Evolutionary conservation across 2,329 filamentous ascomycete genomes (phyloP).

Genomic region (Macroventuria anomochaeta): DNA sequence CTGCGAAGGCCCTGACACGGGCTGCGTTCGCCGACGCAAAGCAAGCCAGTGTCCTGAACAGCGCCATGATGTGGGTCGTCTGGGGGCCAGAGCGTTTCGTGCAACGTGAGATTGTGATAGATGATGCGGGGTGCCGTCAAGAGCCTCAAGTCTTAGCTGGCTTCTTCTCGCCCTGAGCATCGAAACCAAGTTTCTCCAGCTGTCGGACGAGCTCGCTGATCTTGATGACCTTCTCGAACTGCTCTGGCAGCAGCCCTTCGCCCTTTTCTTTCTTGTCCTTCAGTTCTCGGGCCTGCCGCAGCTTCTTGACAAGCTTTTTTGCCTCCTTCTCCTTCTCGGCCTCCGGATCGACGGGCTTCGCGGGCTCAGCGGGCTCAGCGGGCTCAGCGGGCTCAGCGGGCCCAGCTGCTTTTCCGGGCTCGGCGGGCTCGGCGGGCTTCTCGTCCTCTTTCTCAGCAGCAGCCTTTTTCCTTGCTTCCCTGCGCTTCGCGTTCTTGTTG

Average conservation of each 20-base stretch:
- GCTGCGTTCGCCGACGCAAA: neutral
- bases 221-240: slow-evolving; percentile 96
- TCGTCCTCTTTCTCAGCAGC: slow-evolving; percentile 50
- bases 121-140: neutral
- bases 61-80: neutral
- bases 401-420: slow-evolving; percentile 21
- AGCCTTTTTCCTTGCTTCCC: slow-evolving; percentile 69
- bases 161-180: slow-evolving; percentile 74
- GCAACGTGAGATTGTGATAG: neutral
- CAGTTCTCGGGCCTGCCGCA: slow-evolving; percentile 90
- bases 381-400: slow-evolving; percentile 28
- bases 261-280: slow-evolving; percentile 90
- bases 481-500: slow-evolving; percentile 87
- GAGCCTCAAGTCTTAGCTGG: slow-evolving; percentile 48
- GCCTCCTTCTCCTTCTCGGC: slow-evolving; percentile 91
- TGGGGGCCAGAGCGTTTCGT: neutral
- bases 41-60: neutral
- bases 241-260: slow-evolving; percentile 83
- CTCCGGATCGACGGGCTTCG: slow-evolving; percentile 64
- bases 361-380: slow-evolving; percentile 31
- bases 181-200: slow-evolving; percentile 82
- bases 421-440: slow-evolving; percentile 32
- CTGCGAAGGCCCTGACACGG: neutral
- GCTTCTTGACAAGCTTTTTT: slow-evolving; percentile 88
- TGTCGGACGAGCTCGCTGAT: slow-evolving; percentile 93